Base-by-base conservation (phyloP, 345 rosid species). In the Raphanus raphanistrum region DNA sequence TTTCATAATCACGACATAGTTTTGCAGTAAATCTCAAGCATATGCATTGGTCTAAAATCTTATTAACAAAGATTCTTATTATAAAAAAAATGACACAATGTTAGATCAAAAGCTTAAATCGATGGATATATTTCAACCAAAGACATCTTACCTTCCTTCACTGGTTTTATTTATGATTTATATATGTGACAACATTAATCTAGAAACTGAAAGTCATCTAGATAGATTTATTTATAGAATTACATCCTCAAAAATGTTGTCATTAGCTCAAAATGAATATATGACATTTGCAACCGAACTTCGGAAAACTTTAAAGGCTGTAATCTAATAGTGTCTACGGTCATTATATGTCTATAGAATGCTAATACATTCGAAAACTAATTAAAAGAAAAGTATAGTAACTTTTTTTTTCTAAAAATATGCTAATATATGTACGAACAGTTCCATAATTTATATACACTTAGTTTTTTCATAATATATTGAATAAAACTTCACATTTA, bases 91-190 rank as follows among this genome's bases (percentile, higher is more conserved):
- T 25, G n/a, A 48, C 43, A 33, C 41, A 62, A 9, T 59, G 70
- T 76, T n/a, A 62, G 75, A 62, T 76, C 74, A 70, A 35, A 76
- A 26, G 70, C 71, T 69, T 35, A 26, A 33, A 52, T 76, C 70
- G 70, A 36, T 76, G 8, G 55, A 50, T 50, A 12, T 11, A 70
- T 76, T 45, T 31, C 11, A 32, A 68, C 17, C 0, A 68, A 60
- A 43, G 62, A 60, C 73, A 59, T 45, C 52, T 76, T 68, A 68
- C n/a, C 72, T 66, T 71, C 29, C 17, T 71, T 60, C 43, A 1
- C 2, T 59, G 36, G 2, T 59, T 25, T 64, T 50, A 1, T 50
- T n/a, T 50, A 50, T 50, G 55, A 50, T 50, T 50, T 50, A n/a
- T 50, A 45, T 45, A 36, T 54, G 33, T 33, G 26, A 15, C 52